Conservation (phyloP, 768 basidiomycete genomes). For the Termitomyces sp. region DNA sequence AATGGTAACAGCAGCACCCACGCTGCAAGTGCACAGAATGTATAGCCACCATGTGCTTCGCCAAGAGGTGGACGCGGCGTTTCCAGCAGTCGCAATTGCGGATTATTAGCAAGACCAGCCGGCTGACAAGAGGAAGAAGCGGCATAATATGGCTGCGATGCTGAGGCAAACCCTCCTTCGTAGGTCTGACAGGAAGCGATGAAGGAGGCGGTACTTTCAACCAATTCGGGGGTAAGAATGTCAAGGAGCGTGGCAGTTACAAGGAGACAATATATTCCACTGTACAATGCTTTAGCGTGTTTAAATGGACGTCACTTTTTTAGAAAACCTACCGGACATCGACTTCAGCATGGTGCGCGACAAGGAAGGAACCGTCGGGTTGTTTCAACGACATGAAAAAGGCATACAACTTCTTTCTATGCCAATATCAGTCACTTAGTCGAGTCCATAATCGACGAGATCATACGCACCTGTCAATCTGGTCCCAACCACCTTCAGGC, state of each 20-base stretch:
- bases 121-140: conserved; percentile 22
- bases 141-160: conserved; percentile 65
- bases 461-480: conserved; percentile 65
- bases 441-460: background rate
- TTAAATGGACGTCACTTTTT: background rate
- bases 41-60: conserved; percentile 97
- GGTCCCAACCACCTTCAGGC: conserved; percentile 76
- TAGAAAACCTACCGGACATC: conserved; percentile 71
- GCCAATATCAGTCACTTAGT: background rate
- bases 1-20: conserved; percentile 75
- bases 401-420: conserved; percentile 69
- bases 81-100: conserved; percentile 1
- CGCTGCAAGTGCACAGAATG: conserved; percentile 86
- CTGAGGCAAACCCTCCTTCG: conserved; percentile 89
- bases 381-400: conserved; percentile 94
- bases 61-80: conserved; percentile 73
- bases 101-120: background rate
- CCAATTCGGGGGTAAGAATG: conserved; percentile 83
- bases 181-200: conserved; percentile 92
- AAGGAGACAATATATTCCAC: conserved; percentile 93
- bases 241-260: conserved; percentile 79
- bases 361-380: conserved; percentile 89
- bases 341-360: conserved; percentile 83
- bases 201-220: conserved; percentile 71
- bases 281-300: conserved; percentile 23